Base-by-base conservation (phyloP, 257 asterid species). In the Petrea volubilis region DNA sequence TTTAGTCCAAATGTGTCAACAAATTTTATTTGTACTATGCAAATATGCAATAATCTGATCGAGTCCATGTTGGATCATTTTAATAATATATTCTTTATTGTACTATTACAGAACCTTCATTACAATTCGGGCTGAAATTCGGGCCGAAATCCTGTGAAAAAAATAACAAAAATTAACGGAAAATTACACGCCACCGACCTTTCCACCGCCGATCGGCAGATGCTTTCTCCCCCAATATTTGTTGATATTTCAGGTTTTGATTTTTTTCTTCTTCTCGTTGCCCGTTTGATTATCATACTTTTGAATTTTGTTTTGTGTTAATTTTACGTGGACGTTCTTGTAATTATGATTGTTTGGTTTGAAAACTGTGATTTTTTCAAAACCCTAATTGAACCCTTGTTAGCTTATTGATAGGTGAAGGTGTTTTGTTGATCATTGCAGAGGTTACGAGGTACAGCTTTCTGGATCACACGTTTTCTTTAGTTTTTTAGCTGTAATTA, bases 381-480 rank as follows among this genome's bases (percentile, higher is more conserved):
- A 92, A 86, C 93, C 96, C 92, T 86, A 84, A 88, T 79, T 83
- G 88, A 84, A 86, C 86, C 82, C 90, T 75, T n/a, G n/a, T n/a
- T 50, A 58, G 79, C 50, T 82, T 77, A 80, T 85, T 68, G 80
- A 62, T 78, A 70, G 55, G 64, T 78, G 23, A 47, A 55, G 80
- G 55, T 73, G 63, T 18, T 77, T 63, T 51, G 70, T 67, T 78
- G 77, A 72, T 86, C 83, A 73, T 81, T 77, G 65, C 82, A 69
- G 85, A 78, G 74, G 64, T 72, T 76, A 67, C 60, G 77, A 77
- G 84, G 76, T 78, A 61, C 60, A 78, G 74, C 68, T 69, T 77
- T 83, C 68, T 75, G 78, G 93, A 92, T 89, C 93, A 80, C 77
- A 64, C 77, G 78, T 77, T 70, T 75, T 77, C 67, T 59, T 77